Percentiles rank a stretch among this genome's conserved stretches.
Evolutionary conservation across 805 yeast species (phyloP).

Genomic region (Cyberlindnera japonica): DNA sequence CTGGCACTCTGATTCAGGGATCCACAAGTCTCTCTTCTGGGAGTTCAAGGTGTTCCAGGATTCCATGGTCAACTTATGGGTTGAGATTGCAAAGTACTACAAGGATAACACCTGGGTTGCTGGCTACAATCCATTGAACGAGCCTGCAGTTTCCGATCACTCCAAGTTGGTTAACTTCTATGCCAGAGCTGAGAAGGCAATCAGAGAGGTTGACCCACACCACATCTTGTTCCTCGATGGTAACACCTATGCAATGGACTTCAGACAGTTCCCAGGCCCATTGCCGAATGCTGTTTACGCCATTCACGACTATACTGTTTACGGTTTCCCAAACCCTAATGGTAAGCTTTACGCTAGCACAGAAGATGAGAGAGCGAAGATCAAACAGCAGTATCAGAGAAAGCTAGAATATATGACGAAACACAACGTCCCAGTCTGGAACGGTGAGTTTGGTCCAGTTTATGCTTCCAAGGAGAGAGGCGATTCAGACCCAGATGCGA

Average conservation of each 20-base stretch:
- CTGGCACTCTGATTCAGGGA: constrained; percentile 48
- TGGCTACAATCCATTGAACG: constrained; percentile 53
- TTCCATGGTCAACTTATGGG: constrained; percentile 43
- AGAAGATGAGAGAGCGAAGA: constrained; percentile 33
- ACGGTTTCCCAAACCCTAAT: constrained; percentile 41
- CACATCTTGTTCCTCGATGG: constrained; percentile 49
- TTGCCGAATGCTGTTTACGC: constrained; percentile 46
- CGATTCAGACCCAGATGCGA: constrained; percentile 36
- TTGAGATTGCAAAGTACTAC: constrained; percentile 41
- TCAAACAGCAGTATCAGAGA: constrained; percentile 38
- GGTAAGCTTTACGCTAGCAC: constrained; percentile 34
- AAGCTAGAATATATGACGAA: constrained; percentile 42
- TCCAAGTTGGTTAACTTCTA: constrained; percentile 39
- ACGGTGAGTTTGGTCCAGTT: constrained; percentile 52
- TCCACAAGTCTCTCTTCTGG: constrained; percentile 48
- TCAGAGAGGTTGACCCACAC: constrained; percentile 43
- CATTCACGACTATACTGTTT: constrained; percentile 44
- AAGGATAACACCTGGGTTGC: constrained; percentile 47
- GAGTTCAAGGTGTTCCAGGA: constrained; percentile 47
- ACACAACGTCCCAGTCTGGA: constrained; percentile 48
- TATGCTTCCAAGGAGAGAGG: constrained; percentile 43
- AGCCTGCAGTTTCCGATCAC: constrained; percentile 46
- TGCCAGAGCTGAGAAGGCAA: constrained; percentile 34
- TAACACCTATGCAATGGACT: constrained; percentile 50
- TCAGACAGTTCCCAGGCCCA: constrained; percentile 41